These are phyloP conservation scores for Tetrastigma voinierianum DNA, from an alignment of 164 flowering plant species.

Conservation along the genomic window DNA sequence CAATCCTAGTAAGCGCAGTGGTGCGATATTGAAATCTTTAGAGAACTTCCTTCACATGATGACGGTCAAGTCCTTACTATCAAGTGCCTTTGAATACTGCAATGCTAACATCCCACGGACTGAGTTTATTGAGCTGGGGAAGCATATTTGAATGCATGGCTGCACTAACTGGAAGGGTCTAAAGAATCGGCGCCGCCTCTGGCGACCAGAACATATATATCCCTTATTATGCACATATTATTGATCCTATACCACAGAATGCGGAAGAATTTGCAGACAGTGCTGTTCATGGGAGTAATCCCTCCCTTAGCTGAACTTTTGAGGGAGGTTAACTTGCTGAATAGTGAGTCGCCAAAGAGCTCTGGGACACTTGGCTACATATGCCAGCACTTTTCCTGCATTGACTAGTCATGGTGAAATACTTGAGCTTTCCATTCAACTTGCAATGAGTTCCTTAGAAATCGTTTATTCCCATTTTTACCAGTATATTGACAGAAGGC, in stretches of 20 bases:
- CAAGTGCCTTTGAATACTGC: constrained; percentile 99
- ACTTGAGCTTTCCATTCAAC: constrained; percentile 90
- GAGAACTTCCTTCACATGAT: constrained; percentile 93
- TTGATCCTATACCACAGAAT: constrained; percentile 98
- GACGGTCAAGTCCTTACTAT: constrained; percentile 99
- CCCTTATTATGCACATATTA: constrained; percentile 97
- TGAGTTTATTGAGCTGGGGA: constrained; percentile 91
- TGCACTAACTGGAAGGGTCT: constrained; percentile 94
- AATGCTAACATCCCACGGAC: constrained; percentile 98
- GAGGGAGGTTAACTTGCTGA: constrained; percentile 90
- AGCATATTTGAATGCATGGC: constrained; percentile 99
- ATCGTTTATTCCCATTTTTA: constrained; percentile 95
- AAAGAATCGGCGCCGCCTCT: constrained; percentile 91
- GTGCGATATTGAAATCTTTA: constrained; percentile 83
- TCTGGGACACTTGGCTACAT: constrained; percentile 94
- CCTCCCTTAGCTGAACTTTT: constrained; percentile 90
- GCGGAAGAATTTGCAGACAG: constrained; percentile 95
- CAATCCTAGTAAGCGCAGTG: constrained; percentile 86
- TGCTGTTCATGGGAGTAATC: constrained; percentile 87
- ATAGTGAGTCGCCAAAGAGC: constrained; percentile 97
- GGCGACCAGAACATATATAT: constrained; percentile 96
- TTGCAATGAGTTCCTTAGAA: constrained; percentile 90
- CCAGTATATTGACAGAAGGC: constrained; percentile 75
- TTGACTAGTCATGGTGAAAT: constrained; percentile 88
- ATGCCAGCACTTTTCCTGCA: constrained; percentile 76